phyloP scores from a whole-genome alignment of 441 rosid genomes.

The Rhodomyrtus psidioides region DNA sequence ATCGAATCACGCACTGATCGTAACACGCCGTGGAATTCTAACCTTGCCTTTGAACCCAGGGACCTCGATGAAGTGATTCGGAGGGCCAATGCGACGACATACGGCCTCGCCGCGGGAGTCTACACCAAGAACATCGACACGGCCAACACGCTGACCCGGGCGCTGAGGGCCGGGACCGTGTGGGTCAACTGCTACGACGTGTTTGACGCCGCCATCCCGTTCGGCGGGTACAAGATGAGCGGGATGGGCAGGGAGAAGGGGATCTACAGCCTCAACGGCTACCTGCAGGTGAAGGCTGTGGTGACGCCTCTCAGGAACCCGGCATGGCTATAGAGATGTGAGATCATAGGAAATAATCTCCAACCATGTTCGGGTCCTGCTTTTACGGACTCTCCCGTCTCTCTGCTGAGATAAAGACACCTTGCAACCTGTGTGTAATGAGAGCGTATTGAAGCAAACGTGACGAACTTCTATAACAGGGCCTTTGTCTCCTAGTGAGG shows the following conservation, averaged over 20 bases:
- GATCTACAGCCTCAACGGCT: conserved; percentile 63
- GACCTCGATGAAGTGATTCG: conserved; percentile 56
- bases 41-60: conserved; percentile 19
- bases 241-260: conserved; percentile 91
- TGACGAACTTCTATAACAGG: not conserved
- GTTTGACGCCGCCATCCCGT: conserved; percentile 82
- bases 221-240: conserved; percentile 91
- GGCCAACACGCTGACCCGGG: conserved; percentile 57
- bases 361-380: not conserved
- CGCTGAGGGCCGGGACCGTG: conserved; percentile 66
- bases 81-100: conserved; percentile 55
- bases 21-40: not conserved
- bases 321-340: conserved; percentile 46
- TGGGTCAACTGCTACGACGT: conserved; percentile 88
- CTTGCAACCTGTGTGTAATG: not conserved
- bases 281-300: conserved; percentile 85
- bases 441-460: not conserved
- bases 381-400: not conserved
- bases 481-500: not conserved
- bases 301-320: conserved; percentile 66
- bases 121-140: conserved; percentile 60
- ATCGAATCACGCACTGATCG: not conserved
- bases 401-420: not conserved
- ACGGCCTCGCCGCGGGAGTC: conserved; percentile 79
- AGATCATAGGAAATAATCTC: not conserved